phyloP scores from a whole-genome alignment of 495 filamentous ascomycete species.

The Staphylotrichum tortipilum region DNA sequence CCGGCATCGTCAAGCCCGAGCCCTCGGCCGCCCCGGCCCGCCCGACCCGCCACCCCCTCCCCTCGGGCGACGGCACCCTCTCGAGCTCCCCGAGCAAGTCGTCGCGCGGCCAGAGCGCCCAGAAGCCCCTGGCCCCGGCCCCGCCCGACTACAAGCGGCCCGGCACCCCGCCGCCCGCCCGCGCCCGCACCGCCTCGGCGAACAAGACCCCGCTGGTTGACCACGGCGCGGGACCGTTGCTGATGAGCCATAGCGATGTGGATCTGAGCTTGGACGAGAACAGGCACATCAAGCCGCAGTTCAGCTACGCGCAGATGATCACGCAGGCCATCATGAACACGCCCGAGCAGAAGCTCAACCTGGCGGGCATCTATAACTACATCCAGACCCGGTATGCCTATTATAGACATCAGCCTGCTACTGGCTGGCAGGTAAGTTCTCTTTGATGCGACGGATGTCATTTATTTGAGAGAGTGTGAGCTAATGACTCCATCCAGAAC shows the following conservation, averaged over 20 bases:
- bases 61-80: conserved; percentile 31
- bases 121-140: conserved; percentile 56
- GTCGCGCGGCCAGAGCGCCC: conserved; percentile 23
- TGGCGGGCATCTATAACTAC: conserved; percentile 84
- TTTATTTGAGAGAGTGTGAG: too few species aligned
- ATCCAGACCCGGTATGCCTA: conserved; percentile 85
- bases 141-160: conserved; percentile 61
- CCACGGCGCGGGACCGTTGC: conserved; percentile 30
- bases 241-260: conserved; percentile 49
- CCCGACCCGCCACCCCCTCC: conserved; percentile 40
- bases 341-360: conserved; percentile 73
- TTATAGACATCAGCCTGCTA: conserved; percentile 63
- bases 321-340: conserved; percentile 86
- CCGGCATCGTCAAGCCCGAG: conserved; percentile 33
- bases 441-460: too few species aligned
- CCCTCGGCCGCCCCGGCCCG: conserved; percentile 13
- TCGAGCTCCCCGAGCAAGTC: conserved; percentile 21
- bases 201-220: conserved; percentile 37
- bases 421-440: conserved; percentile 76
- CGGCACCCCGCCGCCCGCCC: conserved; percentile 53
- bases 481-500: conserved; percentile 58
- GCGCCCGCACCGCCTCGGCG: conserved; percentile 25
- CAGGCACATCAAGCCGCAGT: conserved; percentile 85
- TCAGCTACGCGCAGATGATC: conserved; percentile 95
- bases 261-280: conserved; percentile 77